A percentile compares a stretch with the other conserved stretches of the same genome.
Conservation (phyloP, 2,329 filamentous ascomycete species). For the Fusarium sp. region DNA sequence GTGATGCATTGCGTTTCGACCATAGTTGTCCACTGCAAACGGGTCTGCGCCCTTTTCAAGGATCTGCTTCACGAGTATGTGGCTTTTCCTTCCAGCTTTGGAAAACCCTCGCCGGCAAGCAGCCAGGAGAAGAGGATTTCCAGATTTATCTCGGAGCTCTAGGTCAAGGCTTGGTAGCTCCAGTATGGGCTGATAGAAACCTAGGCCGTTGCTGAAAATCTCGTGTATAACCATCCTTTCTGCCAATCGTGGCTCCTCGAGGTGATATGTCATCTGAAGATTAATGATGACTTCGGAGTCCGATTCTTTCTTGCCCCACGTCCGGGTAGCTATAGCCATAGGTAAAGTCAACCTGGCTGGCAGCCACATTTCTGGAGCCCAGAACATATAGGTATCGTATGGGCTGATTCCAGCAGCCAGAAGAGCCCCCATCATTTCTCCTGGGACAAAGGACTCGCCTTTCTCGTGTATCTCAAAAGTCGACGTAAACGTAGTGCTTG, state of each 20-base stretch:
- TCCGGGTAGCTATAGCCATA: background rate
- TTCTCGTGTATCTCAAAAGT: background rate
- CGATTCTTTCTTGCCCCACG: background rate
- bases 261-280: background rate
- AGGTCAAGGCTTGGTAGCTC: conserved; percentile 19
- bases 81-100: no score
- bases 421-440: conserved; percentile 7
- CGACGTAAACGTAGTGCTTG: background rate
- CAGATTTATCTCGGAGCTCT: conserved; percentile 16
- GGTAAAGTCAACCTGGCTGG: conserved; percentile 1
- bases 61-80: background rate
- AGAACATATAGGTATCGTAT: conserved; percentile 1
- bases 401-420: conserved; percentile 14
- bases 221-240: conserved; percentile 21
- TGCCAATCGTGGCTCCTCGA: background rate
- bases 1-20: conserved; percentile 31
- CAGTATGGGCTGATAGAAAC: conserved; percentile 17
- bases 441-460: no score
- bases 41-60: conserved; percentile 29
- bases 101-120: background rate
- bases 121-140: conserved; percentile 26
- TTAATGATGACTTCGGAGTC: background rate
- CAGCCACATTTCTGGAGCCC: background rate
- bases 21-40: conserved; percentile 11
- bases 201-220: conserved; percentile 1